A percentile compares a stretch with the other conserved stretches of the same genome.
phyloP scores from a whole-genome alignment of 2,329 filamentous ascomycete species.

The Botryotinia globosa region DNA sequence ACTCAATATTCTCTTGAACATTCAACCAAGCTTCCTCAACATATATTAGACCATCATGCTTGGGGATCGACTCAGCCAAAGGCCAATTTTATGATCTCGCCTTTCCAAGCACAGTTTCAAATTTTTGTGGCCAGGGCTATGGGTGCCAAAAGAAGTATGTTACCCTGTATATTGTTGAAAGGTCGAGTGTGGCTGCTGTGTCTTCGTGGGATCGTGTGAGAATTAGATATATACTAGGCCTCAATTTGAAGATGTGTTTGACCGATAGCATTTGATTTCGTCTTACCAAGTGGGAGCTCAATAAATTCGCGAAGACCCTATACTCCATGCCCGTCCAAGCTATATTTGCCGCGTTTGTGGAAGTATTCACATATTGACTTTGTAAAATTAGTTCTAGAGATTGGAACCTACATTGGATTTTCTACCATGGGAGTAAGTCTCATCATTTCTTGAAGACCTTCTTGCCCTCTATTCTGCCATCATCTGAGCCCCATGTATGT shows the following conservation, averaged over 20 bases:
- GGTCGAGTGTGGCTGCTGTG: background rate
- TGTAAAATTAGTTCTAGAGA: constrained; percentile 31
- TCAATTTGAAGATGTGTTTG: background rate
- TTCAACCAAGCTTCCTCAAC: constrained; percentile 44
- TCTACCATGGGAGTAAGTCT: constrained; percentile 26
- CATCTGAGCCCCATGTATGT: background rate
- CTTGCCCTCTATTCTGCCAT: background rate
- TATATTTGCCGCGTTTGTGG: background rate
- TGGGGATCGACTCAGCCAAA: constrained; percentile 26
- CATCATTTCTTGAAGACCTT: background rate
- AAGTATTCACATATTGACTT: background rate
- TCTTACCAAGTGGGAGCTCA: background rate
- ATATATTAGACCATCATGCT: constrained; percentile 46
- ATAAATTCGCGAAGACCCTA: no score
- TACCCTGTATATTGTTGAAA: background rate
- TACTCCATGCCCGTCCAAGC: no score
- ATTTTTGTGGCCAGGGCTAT: constrained; percentile 30
- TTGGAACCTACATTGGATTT: constrained; percentile 36
- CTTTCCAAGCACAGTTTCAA: constrained; percentile 31
- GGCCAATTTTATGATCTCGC: constrained; percentile 32
- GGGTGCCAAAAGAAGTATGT: constrained; percentile 31
- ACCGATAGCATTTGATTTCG: background rate
- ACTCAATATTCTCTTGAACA: constrained; percentile 45
- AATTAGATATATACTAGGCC: background rate
- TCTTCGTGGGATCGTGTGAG: background rate